Base-by-base conservation (phyloP, 2,329 filamentous ascomycete genomes). In the Aspergillus puulaauensis region DNA sequence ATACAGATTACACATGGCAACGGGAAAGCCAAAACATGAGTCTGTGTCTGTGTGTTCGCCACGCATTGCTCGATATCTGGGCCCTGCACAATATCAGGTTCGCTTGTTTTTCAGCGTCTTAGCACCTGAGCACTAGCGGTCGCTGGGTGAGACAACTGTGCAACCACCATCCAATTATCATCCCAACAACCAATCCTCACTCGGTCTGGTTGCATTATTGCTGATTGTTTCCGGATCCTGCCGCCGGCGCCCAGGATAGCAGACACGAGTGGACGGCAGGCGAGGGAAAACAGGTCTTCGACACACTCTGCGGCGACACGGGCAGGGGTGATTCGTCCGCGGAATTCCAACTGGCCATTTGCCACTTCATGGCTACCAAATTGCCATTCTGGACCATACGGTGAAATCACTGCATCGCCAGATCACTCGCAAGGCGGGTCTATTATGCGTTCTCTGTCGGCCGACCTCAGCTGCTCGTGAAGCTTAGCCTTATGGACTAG, bases 291-390 rank as follows among this genome's bases (percentile, higher is more conserved):
- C 51, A 37, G 51, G 51, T 27, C 51, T 39, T 54, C 52, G 24
- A 15, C 24, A 58, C 35, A 31, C 11, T 44, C 19, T 23, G 50
- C 27, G 19, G 24, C 23, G 24, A 12, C 12, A 11, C n/a, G 14
- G 11, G 15, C 23, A 7, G 14, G 27, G 27, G 23, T 14, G 17
- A 31, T 3, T n/a, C 14, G 40, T 53, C 55, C 58, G 52, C 45
- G 15, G 37, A 14, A 39, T 54, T 58, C 58, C 60, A 57, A 62
- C 60, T 62, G 60, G 60, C 54, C 43, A 43, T 37, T 12, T 33
- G 48, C 37, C 54, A 33, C 35, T 12, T 17, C 35, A 40, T 44
- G 33, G 47, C 44, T 9, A 19, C 58, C 50, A 51, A 6, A 31
- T 31, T 46, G 44, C 23, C 19, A 23, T n/a, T 9, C 8, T n/a